phyloP scores from a whole-genome alignment of 2,329 filamentous ascomycete species.

The Zelopaecilomyces penicillatus region DNA sequence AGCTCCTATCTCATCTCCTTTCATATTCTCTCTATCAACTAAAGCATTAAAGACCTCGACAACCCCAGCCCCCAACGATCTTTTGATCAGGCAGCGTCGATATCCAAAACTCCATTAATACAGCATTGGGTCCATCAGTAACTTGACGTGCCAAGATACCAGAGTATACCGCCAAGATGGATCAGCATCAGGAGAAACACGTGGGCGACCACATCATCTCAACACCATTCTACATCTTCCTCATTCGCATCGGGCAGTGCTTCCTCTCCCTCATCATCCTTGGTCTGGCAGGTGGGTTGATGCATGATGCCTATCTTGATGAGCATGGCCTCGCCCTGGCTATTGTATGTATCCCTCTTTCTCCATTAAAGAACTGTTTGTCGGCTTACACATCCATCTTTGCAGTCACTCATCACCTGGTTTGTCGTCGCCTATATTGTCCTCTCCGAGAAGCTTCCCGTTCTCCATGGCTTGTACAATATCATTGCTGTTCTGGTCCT shows the following conservation, averaged over 20 bases:
- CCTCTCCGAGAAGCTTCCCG: constrained; percentile 30
- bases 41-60: too few species aligned
- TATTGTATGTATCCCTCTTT: constrained; percentile 23
- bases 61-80: too few species aligned
- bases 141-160: too few species aligned
- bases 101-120: too few species aligned
- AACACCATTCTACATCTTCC: constrained; percentile 36
- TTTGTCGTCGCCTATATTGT: constrained; percentile 33
- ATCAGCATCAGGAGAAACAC: constrained; percentile 10
- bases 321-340: constrained; percentile 32
- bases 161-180: constrained; percentile 7
- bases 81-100: too few species aligned
- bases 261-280: constrained; percentile 34
- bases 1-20: too few species aligned
- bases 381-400: constrained; percentile 6
- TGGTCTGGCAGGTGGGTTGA: constrained; percentile 32
- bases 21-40: too few species aligned
- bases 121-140: too few species aligned
- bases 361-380: constrained; percentile 1
- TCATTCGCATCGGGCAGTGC: constrained; percentile 31
- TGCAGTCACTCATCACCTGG: constrained; percentile 38
- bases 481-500: constrained; percentile 35
- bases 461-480: constrained; percentile 30
- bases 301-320: constrained; percentile 31
- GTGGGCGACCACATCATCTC: constrained; percentile 24